A percentile compares a stretch with the other conserved stretches of the same genome.
phyloP scores from a whole-genome alignment of 2,329 filamentous ascomycete genomes.

The Verticillium albo-atrum region DNA sequence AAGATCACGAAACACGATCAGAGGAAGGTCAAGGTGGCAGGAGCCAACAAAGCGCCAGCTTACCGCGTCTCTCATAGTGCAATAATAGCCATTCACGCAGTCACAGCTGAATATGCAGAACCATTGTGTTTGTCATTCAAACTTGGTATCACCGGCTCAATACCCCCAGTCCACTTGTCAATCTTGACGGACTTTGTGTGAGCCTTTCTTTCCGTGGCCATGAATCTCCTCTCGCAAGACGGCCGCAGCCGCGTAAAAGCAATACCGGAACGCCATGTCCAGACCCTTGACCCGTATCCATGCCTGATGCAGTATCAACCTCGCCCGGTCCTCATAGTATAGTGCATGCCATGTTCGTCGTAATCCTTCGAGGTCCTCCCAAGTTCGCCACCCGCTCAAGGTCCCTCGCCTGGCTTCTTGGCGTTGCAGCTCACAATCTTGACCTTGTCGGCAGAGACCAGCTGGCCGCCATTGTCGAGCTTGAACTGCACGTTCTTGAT shows the following conservation, averaged over 20 bases:
- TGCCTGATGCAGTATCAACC: not conserved
- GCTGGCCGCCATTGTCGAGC: slow-evolving; percentile 73
- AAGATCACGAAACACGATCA: too few relatives aligned
- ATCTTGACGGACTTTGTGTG: not conserved
- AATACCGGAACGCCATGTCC: not conserved
- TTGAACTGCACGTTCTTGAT: slow-evolving; percentile 99
- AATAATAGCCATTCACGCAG: too few relatives aligned
- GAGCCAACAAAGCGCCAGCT: too few relatives aligned
- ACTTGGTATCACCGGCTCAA: not conserved
- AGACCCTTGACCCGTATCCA: not conserved
- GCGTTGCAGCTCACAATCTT: slow-evolving; percentile 99
- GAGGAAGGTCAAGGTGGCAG: too few relatives aligned
- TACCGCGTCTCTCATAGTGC: too few relatives aligned
- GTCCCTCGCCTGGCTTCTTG: slow-evolving; percentile 55
- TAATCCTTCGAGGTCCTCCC: not conserved
- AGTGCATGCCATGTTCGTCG: not conserved
- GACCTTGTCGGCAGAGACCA: slow-evolving; percentile 81
- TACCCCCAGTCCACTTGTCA: not conserved
- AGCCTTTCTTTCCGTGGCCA: not conserved
- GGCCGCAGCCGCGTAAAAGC: not conserved
- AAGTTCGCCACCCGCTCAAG: slow-evolving; percentile 7
- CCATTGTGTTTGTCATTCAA: not conserved
- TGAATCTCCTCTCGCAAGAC: not conserved
- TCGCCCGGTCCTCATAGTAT: not conserved
- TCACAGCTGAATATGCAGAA: too few relatives aligned